Percentiles rank a stretch among this genome's conserved stretches.
phyloP scores from a whole-genome alignment of 441 rosid species.

The Populus hybrid region DNA sequence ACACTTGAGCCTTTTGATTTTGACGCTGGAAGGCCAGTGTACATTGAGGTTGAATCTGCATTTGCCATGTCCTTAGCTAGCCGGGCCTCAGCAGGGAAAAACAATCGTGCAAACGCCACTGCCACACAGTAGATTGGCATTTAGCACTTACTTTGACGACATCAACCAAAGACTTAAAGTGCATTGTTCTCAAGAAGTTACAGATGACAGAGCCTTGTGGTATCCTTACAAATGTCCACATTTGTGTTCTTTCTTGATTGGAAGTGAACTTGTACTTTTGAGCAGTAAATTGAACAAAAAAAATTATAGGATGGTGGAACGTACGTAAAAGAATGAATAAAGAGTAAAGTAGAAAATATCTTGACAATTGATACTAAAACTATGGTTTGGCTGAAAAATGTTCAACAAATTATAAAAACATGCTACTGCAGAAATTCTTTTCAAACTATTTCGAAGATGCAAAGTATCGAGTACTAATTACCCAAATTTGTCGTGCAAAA shows the following conservation, averaged over 20 bases:
- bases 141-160: background rate
- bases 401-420: background rate
- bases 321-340: background rate
- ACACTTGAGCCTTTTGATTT: constrained; percentile 45
- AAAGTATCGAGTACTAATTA: background rate
- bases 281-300: background rate
- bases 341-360: background rate
- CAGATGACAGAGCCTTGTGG: background rate
- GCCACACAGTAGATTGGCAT: constrained; percentile 1
- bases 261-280: background rate
- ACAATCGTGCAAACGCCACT: constrained; percentile 82
- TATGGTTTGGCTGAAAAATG: background rate
- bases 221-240: background rate
- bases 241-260: background rate
- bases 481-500: background rate
- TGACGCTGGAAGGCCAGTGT: constrained; percentile 53
- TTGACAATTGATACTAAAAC: background rate
- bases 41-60: constrained; percentile 62
- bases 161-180: background rate
- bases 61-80: constrained; percentile 85
- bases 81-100: constrained; percentile 93
- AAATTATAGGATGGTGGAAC: background rate
- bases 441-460: background rate
- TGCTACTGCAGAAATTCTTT: background rate
- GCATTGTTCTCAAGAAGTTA: background rate